Percentiles rank a stretch among this genome's conserved stretches.
These are phyloP conservation scores for Blepharisma undulans DNA, from an alignment of 169 alveolate species.

Conservation along the genomic window DNA sequence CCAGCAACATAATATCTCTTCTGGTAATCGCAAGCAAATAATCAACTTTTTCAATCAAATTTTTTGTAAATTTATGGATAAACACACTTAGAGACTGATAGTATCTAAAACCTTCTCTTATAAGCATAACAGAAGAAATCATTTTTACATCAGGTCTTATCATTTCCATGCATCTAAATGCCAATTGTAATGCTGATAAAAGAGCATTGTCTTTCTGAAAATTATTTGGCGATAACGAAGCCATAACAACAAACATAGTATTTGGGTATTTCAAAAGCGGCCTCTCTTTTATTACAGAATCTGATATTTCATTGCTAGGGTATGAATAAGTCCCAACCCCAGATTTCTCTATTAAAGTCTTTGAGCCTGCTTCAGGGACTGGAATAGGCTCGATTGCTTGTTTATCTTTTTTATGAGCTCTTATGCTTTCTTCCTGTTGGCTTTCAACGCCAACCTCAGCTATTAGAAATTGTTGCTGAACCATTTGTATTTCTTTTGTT, in stretches of 20 bases:
- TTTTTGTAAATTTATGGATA: neutral
- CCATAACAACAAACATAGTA: neutral
- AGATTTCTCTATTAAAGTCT: too few species aligned
- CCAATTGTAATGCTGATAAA: neutral
- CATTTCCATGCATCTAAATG: constrained; percentile 3
- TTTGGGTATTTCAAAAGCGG: too few species aligned
- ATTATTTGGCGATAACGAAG: neutral
- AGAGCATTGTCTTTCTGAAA: neutral
- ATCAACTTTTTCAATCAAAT: neutral
- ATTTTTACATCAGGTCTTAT: neutral
- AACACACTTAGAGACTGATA: neutral
- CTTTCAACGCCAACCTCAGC: constrained; percentile 33
- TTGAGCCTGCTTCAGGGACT: too few species aligned
- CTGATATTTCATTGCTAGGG: too few species aligned
- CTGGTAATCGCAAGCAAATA: neutral
- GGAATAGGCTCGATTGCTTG: too few species aligned
- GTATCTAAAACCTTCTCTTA: constrained; percentile 17
- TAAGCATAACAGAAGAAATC: neutral
- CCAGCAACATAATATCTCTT: neutral
- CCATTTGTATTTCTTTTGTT: constrained; percentile 67
- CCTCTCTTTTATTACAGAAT: too few species aligned
- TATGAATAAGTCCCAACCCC: too few species aligned
- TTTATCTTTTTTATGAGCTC: too few species aligned
- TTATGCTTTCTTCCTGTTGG: neutral
- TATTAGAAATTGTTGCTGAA: constrained; percentile 59